Base-by-base conservation (phyloP, 495 filamentous ascomycete species). In the Aspergillus ellipticus region DNA sequence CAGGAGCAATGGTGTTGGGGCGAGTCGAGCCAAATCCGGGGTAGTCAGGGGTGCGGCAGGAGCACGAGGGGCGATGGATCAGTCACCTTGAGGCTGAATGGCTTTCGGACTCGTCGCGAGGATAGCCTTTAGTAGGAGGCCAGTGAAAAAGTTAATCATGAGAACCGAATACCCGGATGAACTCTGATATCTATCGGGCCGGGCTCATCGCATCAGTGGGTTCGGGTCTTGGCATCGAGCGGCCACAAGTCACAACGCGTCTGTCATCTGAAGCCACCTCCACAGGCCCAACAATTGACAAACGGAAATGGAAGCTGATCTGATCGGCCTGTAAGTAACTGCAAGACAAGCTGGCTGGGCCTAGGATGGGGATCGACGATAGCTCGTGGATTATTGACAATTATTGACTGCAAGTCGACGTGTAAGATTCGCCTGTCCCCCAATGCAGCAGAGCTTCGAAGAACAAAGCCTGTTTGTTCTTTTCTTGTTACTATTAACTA, bases 301-400 rank as follows among this genome's bases (percentile, higher is more conserved):
- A 13, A 21, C 42, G 22, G 9, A 45, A 45, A 45, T 22, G 5
- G 8, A 20, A 45, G 11, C 10, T 21, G 9, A 45, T 22, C 43
- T 6, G 43, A 47, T 22, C 13, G 19, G 9, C 20, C 13, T 47
- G 16, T n/a, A n/a, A n/a, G n/a, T n/a, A n/a, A n/a, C n/a, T n/a
- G n/a, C n/a, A n/a, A n/a, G n/a, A n/a, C 43, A 15, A 26, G 21
- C 6, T 15, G 22, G 20, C 17, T 15, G 45, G 16, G 42, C 37
- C 3, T 24, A 16, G 16, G 45, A 48, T 48, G 45, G 45, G 11
- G 45, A 48, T 48, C 45, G 45, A 28, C 35, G 10, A 39, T 39
- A n/a, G n/a, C 35, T 16, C 22, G 16, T 29, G 45, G 20, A n/a
- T 28, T 48, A 48, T 48, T 48, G 45, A 29, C 45, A 48, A 48